Base-by-base conservation (phyloP, 305 asterid genomes). In the Solanum aculeatissimum region DNA sequence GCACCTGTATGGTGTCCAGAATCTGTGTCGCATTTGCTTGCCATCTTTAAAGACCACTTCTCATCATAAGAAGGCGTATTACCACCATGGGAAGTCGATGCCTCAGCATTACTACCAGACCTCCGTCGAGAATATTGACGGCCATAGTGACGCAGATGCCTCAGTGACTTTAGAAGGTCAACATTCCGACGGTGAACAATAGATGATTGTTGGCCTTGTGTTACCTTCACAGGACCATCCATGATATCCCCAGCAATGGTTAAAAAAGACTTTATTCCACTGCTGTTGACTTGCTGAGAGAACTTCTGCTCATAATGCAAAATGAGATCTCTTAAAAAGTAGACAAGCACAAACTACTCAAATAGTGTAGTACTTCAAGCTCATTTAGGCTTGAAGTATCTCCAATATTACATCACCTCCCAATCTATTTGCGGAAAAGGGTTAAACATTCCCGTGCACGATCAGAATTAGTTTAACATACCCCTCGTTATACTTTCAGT, bases 111-210 rank as follows among this genome's bases (percentile, higher is more conserved):
- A 88, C 84, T 87, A 13, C 83, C 69, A 38, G 91, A 88, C 88
- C 91, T 91, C 87, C 97, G 89, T 60, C 97, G 91, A 78, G 95
- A 92, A 84, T 95, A 95, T 71, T 92, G 95, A 81, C 94, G 98
- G 85, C 91, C 92, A 86, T 89, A 93, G 69, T 91, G 93, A 65
- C 92, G 92, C 23, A 93, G 92, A 86, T 94, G 93, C 88, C 90
- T 92, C 86, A 87, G 80, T 81, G 90, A 83, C 88, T 91, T 87
- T 57, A 89, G 80, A 60, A 89, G 92, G 89, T 91, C 89, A 80
- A 91, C 81, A 84, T 89, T 82, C 81, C 90, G 92, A 86, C 86
- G 96, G 85, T 84, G 91, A 69, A 77, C 82, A 81, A 69, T 87
- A 83, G 91, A 84, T 29, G 89, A 83, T 25, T 89, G 92, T 29